Percentiles rank a stretch among this genome's conserved stretches.
Evolutionary conservation across 768 basidiomycete species (phyloP).

Genomic region (Calvatia gigantea): DNA sequence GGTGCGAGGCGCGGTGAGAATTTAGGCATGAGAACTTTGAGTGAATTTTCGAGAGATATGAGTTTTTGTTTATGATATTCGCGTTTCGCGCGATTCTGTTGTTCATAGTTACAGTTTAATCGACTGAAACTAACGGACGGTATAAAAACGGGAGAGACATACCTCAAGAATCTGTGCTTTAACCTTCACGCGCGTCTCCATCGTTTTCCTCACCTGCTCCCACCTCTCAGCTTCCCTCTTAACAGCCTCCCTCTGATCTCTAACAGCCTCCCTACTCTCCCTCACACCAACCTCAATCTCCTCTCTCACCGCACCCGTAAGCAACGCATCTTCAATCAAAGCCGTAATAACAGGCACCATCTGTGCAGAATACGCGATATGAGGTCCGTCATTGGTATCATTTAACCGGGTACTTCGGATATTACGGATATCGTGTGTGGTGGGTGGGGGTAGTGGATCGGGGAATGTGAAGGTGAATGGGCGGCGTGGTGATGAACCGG

Average conservation of each 20-base stretch:
- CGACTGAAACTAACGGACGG: too few relatives aligned
- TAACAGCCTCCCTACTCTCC: constrained; percentile 50
- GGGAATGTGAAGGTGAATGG: constrained; percentile 43
- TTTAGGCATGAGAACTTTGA: constrained; percentile 43
- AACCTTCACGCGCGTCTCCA: constrained; percentile 22
- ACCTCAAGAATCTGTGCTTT: constrained; percentile 17
- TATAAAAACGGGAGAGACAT: too few relatives aligned
- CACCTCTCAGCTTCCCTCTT: constrained; percentile 59
- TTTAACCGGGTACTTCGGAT: constrained; percentile 35
- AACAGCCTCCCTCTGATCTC: constrained; percentile 48
- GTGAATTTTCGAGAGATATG: constrained; percentile 48
- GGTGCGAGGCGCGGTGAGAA: constrained; percentile 52
- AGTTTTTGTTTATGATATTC: constrained; percentile 48
- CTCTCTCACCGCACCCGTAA: constrained; percentile 45
- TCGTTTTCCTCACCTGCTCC: constrained; percentile 39
- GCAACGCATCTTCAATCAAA: constrained; percentile 50
- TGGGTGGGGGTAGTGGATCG: constrained; percentile 57
- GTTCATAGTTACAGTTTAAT: too few relatives aligned
- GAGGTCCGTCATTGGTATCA: constrained; percentile 24
- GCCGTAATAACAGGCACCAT: constrained; percentile 63
- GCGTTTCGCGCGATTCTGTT: constrained; percentile 41
- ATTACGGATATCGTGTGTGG: constrained; percentile 42
- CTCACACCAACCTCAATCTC: constrained; percentile 59
- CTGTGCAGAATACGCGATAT: constrained; percentile 47
- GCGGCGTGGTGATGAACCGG: constrained; percentile 10